These are phyloP conservation scores for Clavariopsis aquatica DNA, from an alignment of 495 filamentous ascomycete genomes.

Conservation along the genomic window DNA sequence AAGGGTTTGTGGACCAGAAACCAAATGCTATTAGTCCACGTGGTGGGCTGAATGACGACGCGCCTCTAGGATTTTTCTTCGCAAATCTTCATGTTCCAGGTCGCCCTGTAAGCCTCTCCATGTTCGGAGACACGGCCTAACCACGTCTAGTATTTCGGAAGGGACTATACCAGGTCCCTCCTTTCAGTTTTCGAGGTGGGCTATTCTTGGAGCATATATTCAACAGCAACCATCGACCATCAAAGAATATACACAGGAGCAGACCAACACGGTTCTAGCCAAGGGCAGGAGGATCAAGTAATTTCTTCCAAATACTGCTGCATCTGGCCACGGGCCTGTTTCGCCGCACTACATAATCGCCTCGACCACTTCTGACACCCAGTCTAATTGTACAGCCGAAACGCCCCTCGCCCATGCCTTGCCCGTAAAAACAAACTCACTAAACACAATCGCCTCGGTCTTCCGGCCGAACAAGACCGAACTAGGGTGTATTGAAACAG, in stretches of 20 bases:
- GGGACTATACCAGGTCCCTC: no score
- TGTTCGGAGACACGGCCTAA: no score
- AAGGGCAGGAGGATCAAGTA: background rate
- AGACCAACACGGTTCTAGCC: background rate
- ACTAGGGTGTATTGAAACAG: slow-evolving; percentile 84
- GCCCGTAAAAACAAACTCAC: slow-evolving; percentile 93
- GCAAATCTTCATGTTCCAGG: background rate
- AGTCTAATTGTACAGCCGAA: slow-evolving; percentile 81
- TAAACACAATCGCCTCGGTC: slow-evolving; percentile 91
- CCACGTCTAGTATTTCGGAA: no score
- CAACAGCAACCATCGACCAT: no score
- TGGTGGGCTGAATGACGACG: background rate
- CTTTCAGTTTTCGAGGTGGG: no score
- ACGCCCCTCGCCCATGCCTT: slow-evolving; percentile 89
- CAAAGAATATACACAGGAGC: background rate
- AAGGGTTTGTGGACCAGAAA: background rate
- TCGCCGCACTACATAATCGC: slow-evolving; percentile 7
- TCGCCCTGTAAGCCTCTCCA: background rate
- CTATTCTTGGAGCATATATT: no score
- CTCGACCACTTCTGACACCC: slow-evolving; percentile 71
- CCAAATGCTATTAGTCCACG: background rate
- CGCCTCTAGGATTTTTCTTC: background rate
- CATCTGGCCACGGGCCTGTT: background rate
- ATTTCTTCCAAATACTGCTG: background rate
- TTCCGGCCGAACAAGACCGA: slow-evolving; percentile 85